A percentile compares a stretch with the other conserved stretches of the same genome.
Evolutionary conservation across 768 basidiomycete genomes (phyloP).

Genomic region (Collybiopsis luxurians): DNA sequence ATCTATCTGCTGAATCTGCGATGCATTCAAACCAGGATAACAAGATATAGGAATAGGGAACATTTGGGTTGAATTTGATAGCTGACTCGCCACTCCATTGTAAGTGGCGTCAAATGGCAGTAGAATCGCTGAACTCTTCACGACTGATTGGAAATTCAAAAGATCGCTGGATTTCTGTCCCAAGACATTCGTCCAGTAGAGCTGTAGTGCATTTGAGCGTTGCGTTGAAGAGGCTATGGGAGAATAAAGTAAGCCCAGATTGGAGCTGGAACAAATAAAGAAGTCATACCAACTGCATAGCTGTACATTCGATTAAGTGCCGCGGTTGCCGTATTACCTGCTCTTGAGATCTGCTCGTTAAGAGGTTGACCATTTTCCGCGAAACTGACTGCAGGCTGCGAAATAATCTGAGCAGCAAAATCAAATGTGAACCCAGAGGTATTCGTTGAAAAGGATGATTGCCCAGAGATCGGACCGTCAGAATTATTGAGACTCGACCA

Average conservation of each 20-base stretch:
- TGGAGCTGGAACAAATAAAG: background rate
- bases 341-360: constrained; percentile 39
- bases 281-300: constrained; percentile 51
- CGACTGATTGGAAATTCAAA: constrained; percentile 40
- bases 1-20: constrained; percentile 40
- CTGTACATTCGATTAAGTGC: constrained; percentile 59
- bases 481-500: constrained; percentile 42
- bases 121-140: constrained; percentile 46
- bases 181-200: constrained; percentile 56
- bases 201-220: constrained; percentile 40
- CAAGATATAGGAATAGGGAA: constrained; percentile 64
- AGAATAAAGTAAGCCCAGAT: background rate
- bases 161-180: constrained; percentile 43
- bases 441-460: constrained; percentile 35
- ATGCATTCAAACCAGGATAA: constrained; percentile 47
- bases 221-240: constrained; percentile 56
- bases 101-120: constrained; percentile 58
- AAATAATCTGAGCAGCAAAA: constrained; percentile 55
- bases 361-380: constrained; percentile 42
- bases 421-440: constrained; percentile 55
- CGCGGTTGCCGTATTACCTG: constrained; percentile 33
- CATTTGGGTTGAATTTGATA: constrained; percentile 36
- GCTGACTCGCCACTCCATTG: constrained; percentile 34
- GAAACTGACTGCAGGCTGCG: constrained; percentile 43
- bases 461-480: constrained; percentile 38